Evolutionary conservation across 2,329 filamentous ascomycete genomes (phyloP).

Genomic region (Exophiala bonariae): DNA sequence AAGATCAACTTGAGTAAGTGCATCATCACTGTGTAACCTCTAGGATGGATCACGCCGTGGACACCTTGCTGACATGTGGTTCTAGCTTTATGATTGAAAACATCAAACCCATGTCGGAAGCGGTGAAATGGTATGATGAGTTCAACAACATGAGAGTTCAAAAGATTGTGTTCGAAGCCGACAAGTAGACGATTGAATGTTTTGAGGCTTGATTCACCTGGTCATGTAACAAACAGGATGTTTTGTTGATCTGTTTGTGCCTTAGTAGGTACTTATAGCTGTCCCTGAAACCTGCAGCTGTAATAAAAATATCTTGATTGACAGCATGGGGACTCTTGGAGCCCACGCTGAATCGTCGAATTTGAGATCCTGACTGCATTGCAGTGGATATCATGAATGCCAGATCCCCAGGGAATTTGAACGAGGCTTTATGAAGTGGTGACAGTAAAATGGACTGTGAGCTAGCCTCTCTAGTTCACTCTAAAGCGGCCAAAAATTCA

Average conservation of each 20-base stretch:
- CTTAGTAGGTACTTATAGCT: too few species aligned
- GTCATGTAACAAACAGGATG: too few species aligned
- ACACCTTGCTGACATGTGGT: constrained; percentile 24
- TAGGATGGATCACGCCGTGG: too few species aligned
- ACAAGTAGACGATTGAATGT: too few species aligned
- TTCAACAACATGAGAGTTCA: constrained; percentile 73
- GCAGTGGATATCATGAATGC: background rate
- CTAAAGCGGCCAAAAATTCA: too few species aligned
- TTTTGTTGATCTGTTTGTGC: too few species aligned
- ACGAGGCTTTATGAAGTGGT: too few species aligned
- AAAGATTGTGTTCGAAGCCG: constrained; percentile 67
- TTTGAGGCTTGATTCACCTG: too few species aligned
- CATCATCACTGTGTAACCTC: background rate
- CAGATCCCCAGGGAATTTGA: too few species aligned
- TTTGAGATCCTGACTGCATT: constrained; percentile 6
- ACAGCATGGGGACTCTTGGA: background rate
- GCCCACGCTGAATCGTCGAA: too few species aligned
- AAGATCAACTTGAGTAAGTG: constrained; percentile 66
- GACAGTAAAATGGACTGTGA: too few species aligned
- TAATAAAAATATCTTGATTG: background rate
- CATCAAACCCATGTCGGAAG: constrained; percentile 68
- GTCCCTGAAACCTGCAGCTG: background rate
- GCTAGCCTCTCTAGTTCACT: too few species aligned
- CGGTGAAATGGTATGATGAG: constrained; percentile 67
- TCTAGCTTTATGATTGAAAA: constrained; percentile 74